Evolutionary conservation across 2,329 filamentous ascomycete genomes (phyloP), one percentile per base, ranked within the genome.

Genomic region (Arthrobotrys iridis): DNA sequence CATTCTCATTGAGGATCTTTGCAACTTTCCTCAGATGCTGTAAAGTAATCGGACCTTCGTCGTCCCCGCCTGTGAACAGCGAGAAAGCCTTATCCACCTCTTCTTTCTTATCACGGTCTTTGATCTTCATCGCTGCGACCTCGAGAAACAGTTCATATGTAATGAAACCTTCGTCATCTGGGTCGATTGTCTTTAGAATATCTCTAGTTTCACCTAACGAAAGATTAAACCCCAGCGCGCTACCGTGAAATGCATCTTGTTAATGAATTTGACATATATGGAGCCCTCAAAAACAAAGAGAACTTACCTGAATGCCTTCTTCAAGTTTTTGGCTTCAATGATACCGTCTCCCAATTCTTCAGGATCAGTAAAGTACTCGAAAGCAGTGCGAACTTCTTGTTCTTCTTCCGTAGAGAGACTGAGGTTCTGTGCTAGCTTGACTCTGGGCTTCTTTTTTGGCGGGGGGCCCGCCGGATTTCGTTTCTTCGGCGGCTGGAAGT

Each of bases 121-220:
- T 90, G 77, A 97, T 85, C 81, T 96, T 94, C 65, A 97, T 87
- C 11, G 94, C 94, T 80, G 92, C 93, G 79, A 97, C 90, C 68
- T 92, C 91, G 30, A 98, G 85, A 82, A 98, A 98, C 59, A 90
- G 88, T 72, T 89, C 86, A 83, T 93, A 98, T 4, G 88, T 85
- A 10, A 94, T 89, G 82, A 88, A 90, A 43, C 93, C 94, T 66
- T 91, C 89, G 15, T 87, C 85, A 30, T 93, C 90, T 0, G 94
- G 93, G 82, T 98, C 95, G 77, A 97, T 87, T 65, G 93, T 88
- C 22, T 89, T 88, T 55, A 92, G 84, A 80, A 97, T 93, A 66
- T 93, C 90, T 68, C 87, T 83, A 24, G 96, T 86, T 81, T 97
- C 93, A 62, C 86, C 83, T 11, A 85, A 84, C 0, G 85, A 85